phyloP scores from a whole-genome alignment of 2,329 filamentous ascomycete genomes.

The Metarhizium humberi region DNA sequence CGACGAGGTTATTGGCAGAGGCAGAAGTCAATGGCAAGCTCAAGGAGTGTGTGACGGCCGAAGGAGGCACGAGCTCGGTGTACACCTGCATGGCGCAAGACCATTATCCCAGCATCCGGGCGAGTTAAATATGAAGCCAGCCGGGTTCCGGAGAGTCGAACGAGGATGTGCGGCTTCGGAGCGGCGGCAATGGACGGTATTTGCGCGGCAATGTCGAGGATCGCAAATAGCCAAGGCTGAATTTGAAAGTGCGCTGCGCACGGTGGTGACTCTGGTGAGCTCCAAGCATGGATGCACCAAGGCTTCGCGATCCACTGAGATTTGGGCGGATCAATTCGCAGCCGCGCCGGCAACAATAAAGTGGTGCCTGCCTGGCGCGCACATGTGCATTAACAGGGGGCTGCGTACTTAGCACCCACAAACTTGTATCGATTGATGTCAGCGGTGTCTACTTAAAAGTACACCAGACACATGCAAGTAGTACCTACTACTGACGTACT shows the following conservation, averaged over 20 bases:
- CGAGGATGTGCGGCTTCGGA: neutral
- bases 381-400: too few relatives aligned
- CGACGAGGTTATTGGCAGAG: slow-evolving; percentile 72
- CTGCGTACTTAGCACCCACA: too few relatives aligned
- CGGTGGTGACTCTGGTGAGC: neutral
- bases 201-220: neutral
- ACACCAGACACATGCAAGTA: too few relatives aligned
- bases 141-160: neutral
- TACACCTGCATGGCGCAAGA: slow-evolving; percentile 79
- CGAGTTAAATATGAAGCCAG: neutral
- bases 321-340: slow-evolving; percentile 3
- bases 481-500: too few relatives aligned
- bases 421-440: too few relatives aligned
- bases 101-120: slow-evolving; percentile 21
- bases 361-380: too few relatives aligned
- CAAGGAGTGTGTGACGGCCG: slow-evolving; percentile 85
- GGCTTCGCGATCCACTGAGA: slow-evolving; percentile 1
- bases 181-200: neutral
- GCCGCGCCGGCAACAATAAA: neutral
- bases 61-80: slow-evolving; percentile 87
- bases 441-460: too few relatives aligned
- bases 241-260: neutral
- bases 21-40: slow-evolving; percentile 67
- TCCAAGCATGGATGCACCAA: neutral
- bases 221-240: slow-evolving; percentile 2